phyloP scores from a whole-genome alignment of 352 stramenopile species.

The Phytophthora macrochlamydospora region DNA sequence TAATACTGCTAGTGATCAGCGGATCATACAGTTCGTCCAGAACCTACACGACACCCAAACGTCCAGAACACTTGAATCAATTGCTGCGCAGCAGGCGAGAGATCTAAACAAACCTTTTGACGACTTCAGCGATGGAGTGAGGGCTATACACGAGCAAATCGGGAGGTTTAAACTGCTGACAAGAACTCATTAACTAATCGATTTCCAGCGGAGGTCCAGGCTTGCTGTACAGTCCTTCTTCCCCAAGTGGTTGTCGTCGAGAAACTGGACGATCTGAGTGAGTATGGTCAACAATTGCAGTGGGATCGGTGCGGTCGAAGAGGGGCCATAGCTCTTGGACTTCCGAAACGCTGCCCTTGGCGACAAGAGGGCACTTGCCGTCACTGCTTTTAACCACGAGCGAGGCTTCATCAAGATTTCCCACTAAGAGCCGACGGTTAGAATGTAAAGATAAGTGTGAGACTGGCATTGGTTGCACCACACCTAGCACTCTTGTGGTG shows the following conservation, averaged over 20 bases:
- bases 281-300: slow-evolving; percentile 40
- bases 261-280: slow-evolving; percentile 45
- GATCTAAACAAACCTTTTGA: slow-evolving; percentile 57
- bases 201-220: slow-evolving; percentile 26
- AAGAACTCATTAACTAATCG: slow-evolving; percentile 33
- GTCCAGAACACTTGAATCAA: too few species aligned
- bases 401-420: slow-evolving; percentile 24
- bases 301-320: slow-evolving; percentile 25
- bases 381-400: slow-evolving; percentile 32
- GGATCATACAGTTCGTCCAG: slow-evolving; percentile 45
- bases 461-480: too few species aligned
- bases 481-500: not conserved
- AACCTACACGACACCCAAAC: too few species aligned
- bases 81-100: too few species aligned
- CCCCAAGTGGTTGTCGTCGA: slow-evolving; percentile 48
- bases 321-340: slow-evolving; percentile 5
- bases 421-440: slow-evolving; percentile 31
- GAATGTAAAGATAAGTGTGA: not conserved
- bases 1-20: slow-evolving; percentile 44
- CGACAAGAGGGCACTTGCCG: slow-evolving; percentile 24
- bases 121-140: slow-evolving; percentile 45
- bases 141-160: slow-evolving; percentile 47
- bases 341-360: slow-evolving; percentile 24
- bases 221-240: slow-evolving; percentile 58
- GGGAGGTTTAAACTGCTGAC: slow-evolving; percentile 21